Evolutionary conservation across 2,329 filamentous ascomycete species (phyloP).

Genomic region (Ascochyta fabae): DNA sequence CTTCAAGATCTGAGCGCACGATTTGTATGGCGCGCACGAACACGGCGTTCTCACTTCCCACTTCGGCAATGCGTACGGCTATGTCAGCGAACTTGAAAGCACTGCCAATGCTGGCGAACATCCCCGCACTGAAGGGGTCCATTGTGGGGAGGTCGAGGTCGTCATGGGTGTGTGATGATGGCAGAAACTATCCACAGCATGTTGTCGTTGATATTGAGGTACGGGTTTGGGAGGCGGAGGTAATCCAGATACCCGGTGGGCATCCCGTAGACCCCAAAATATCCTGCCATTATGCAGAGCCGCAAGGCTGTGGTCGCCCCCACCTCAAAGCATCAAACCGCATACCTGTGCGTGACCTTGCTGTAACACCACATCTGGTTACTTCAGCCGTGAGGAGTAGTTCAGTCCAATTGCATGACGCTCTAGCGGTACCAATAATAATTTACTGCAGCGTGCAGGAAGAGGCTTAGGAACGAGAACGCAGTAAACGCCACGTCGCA

Average conservation of each 20-base stretch:
- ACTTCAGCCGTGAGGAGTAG: neutral
- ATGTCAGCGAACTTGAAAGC: conserved; percentile 34
- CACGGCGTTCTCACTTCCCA: conserved; percentile 33
- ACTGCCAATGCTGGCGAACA: conserved; percentile 31
- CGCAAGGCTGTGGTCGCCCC: conserved; percentile 2
- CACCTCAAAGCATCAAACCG: neutral
- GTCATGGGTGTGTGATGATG: neutral
- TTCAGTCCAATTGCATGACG: neutral
- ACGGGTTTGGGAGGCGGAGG: neutral
- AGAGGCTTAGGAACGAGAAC: neutral
- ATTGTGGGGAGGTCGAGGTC: conserved; percentile 6
- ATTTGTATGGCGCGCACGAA: conserved; percentile 35
- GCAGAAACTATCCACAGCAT: neutral
- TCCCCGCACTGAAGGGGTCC: conserved; percentile 22
- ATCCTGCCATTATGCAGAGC: neutral
- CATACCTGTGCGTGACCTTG: neutral
- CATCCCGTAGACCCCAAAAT: conserved; percentile 3
- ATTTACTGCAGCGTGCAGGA: neutral
- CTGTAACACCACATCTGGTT: neutral
- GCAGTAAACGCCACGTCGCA: neutral
- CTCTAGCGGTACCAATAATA: neutral
- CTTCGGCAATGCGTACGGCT: conserved; percentile 27
- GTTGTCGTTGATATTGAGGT: neutral
- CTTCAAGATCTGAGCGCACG: conserved; percentile 31
- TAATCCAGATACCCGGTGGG: neutral